Evolutionary conservation across 768 basidiomycete genomes (phyloP), one percentile per base, ranked within the genome.

Genomic region (Hypholoma fasciculare): DNA sequence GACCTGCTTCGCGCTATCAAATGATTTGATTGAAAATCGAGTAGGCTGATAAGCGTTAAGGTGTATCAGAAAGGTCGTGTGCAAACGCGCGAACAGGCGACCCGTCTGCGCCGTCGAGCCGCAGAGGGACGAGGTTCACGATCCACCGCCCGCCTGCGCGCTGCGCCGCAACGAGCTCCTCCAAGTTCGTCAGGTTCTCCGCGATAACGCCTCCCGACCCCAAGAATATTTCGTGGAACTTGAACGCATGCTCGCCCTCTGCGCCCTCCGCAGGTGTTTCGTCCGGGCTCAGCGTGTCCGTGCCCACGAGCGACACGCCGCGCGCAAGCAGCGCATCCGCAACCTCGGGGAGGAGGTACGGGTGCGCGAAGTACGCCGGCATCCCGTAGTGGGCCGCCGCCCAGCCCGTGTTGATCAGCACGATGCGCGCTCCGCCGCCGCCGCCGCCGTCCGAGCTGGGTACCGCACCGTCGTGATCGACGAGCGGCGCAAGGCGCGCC

Each of bases 1-100:
- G 30, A 34, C 30, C 30, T 34, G 30, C 30, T 34, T 34, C 30
- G 30, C 30, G 30, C 30, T 34, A 34, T 34, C 23, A 23, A 23
- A 23, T 23, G 23, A 23, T 23, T 1, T 23, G 23, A 23, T 23
- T 23, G 23, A 23, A 23, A 23, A 23, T 34, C 6, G 6, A 34
- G 7, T 34, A 5, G 30, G 6, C 30, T 5, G 30, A 42, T 42
- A 42, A 16, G 16, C 40, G 13, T 49, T 38, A 23, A 23, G 23
- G 23, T 23, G 4, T 23, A 16, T 52, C 38, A 52, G 14, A 23
- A 23, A 40, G 16, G 13, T 7, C 58, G 38, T 58, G 85, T 7
- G 84, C 89, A 59, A 84, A 84, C 4, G 88, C 90, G 60, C 89
- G 78, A n/a, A 89, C 74, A 1, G 89, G 89, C 13, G 87, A 86